Percentiles rank a stretch among this genome's conserved stretches.
Evolutionary conservation across 1,284 basidiomycete genomes (phyloP).

Genomic region (Apiotrichum brassicae): DNA sequence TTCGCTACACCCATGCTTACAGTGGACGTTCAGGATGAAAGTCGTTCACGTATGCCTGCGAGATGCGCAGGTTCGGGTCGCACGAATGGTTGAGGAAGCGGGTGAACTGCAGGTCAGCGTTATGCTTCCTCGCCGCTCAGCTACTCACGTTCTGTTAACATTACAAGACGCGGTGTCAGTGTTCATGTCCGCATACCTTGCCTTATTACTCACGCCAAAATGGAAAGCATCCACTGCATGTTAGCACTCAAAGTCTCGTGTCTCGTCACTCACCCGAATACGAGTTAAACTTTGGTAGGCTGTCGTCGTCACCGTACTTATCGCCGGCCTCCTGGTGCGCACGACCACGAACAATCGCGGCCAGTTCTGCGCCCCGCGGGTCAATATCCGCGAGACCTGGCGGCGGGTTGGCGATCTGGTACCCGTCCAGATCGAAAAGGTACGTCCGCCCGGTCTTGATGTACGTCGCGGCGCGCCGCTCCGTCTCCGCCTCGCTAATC

Average conservation of each 20-base stretch:
- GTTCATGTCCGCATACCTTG: constrained; percentile 4
- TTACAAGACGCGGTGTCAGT: constrained; percentile 60
- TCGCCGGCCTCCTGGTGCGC: too few relatives aligned
- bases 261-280: too few relatives aligned
- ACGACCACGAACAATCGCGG: constrained; percentile 21
- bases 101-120: constrained; percentile 30
- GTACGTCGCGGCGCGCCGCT: constrained; percentile 62
- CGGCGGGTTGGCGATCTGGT: constrained; percentile 53
- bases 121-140: neutral
- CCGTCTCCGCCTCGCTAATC: constrained; percentile 60
- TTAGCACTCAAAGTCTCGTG: too few relatives aligned
- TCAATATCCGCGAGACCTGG: constrained; percentile 35
- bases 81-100: constrained; percentile 68
- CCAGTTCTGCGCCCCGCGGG: constrained; percentile 28
- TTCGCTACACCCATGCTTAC: too few relatives aligned
- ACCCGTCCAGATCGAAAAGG: constrained; percentile 73
- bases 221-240: constrained; percentile 72
- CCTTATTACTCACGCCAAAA: constrained; percentile 60
- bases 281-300: constrained; percentile 33
- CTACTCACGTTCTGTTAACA: constrained; percentile 45
- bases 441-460: constrained; percentile 73
- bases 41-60: constrained; percentile 62
- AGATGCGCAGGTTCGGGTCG: constrained; percentile 69
- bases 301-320: constrained; percentile 26
- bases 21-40: constrained; percentile 50